Conservation (phyloP, 2,329 filamentous ascomycete species). For the Zymoseptoria pseudotritici region DNA sequence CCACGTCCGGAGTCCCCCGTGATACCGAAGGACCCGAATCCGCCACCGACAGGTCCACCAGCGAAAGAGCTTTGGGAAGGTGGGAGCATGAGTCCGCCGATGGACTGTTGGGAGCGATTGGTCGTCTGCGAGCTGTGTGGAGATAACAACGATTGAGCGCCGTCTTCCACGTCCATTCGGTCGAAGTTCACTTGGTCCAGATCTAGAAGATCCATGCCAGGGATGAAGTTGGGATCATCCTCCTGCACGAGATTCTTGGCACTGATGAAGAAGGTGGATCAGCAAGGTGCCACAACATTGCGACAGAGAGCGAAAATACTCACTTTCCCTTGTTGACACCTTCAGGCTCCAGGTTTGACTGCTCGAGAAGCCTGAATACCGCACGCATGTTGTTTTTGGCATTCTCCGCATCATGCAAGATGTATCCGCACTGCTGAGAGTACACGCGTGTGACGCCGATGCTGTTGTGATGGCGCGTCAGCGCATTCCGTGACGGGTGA, state of each 20-base stretch:
- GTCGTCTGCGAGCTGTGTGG: constrained; percentile 26
- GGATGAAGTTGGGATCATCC: constrained; percentile 76
- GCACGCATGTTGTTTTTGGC: constrained; percentile 66
- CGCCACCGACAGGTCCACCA: constrained; percentile 29
- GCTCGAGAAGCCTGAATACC: constrained; percentile 53
- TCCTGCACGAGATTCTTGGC: constrained; percentile 67
- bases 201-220: constrained; percentile 56
- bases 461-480: constrained; percentile 27
- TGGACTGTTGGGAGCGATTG: constrained; percentile 19
- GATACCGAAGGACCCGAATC: constrained; percentile 32
- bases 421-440: constrained; percentile 77
- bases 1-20: constrained; percentile 37
- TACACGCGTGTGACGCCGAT: constrained; percentile 82
- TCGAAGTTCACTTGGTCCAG: constrained; percentile 41
- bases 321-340: constrained; percentile 64
- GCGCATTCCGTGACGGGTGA: background rate
- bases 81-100: constrained; percentile 44
- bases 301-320: constrained; percentile 18
- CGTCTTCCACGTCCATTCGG: constrained; percentile 41
- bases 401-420: constrained; percentile 71
- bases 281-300: background rate
- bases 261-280: constrained; percentile 38
- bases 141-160: constrained; percentile 32
- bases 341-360: constrained; percentile 58
- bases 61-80: constrained; percentile 32